Base-by-base conservation (phyloP, 305 asterid genomes). In the Fraxinus angustifolia region DNA sequence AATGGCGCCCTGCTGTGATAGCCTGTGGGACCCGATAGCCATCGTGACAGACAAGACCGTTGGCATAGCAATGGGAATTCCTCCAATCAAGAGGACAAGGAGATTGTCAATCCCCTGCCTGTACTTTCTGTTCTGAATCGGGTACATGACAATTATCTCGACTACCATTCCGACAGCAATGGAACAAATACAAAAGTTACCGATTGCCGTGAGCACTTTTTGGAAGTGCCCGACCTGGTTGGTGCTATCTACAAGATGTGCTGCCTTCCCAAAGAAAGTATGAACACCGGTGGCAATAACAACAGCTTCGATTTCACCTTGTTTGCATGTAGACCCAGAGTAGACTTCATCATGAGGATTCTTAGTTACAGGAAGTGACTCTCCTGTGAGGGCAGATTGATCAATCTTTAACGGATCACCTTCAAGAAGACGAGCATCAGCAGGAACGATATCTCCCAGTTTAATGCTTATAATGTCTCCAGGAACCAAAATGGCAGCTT, bases 21-120 rank as follows among this genome's bases (percentile, higher is more conserved):
- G 88, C 84, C 89, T 87, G 89, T 89, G 92, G 36, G 94, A 90
- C 1, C 94, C 94, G 4, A 90, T 90, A 11, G 93, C 93, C 93
- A 90, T 90, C 0, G 93, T 89, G 4, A 89, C 92, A 0, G 90
- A 87, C 82, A 89, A 50, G 8, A 89, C 92, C 0, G 92, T 89
- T 0, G 92, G 92, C 92, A 89, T 89, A 6, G 92, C 92, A 8
- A 89, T 89, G 0, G 92, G 93, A 73, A 90, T 90, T 2, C 93
- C 93, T 2, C 93, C 93, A 3, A 90, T 90, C 80, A 89, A 74
- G n/a, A 90, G 87, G 16, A 90, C 93, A 0, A 90, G 86, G 12
- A 90, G 86, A 53, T 90, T 90, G 14, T 90, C 91, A 17, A 90
- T 90, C 7, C 93, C 93, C 8, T 87, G 38, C 78, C 93, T 85